A percentile compares a stretch with the other conserved stretches of the same genome.
Evolutionary conservation across 441 rosid genomes (phyloP).

Genomic region (Daphne laureola): DNA sequence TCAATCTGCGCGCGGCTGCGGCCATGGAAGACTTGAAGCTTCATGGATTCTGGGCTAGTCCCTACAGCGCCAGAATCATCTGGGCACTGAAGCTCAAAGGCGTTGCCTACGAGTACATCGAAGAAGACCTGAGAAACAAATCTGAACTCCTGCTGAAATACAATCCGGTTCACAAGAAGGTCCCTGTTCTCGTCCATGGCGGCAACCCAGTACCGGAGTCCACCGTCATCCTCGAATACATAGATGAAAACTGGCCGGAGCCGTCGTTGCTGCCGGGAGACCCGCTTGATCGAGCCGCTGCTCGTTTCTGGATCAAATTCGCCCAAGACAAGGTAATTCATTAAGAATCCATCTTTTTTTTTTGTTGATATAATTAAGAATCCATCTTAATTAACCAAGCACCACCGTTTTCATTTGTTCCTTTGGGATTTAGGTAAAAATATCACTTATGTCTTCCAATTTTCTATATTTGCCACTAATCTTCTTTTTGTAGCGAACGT

Average conservation of each 20-base stretch:
- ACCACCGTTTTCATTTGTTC: no score
- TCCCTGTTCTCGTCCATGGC: background rate
- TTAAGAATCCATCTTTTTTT: no score
- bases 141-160: constrained; percentile 1
- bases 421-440: no score
- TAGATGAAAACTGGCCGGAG: background rate
- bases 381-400: no score
- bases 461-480: no score
- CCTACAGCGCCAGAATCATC: constrained; percentile 6
- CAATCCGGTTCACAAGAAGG: background rate
- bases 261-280: background rate
- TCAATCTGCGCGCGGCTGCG: background rate
- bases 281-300: background rate
- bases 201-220: constrained; percentile 1
- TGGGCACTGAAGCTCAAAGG: constrained; percentile 9
- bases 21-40: constrained; percentile 3
- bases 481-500: no score
- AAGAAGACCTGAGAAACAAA: constrained; percentile 12
- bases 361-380: no score
- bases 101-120: constrained; percentile 6
- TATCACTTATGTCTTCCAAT: no score
- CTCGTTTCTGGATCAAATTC: background rate
- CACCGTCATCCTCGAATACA: constrained; percentile 3
- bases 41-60: constrained; percentile 4
- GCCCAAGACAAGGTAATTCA: background rate